Evolutionary conservation across 2,329 filamentous ascomycete species (phyloP).

Genomic region (Fusarium globosum): DNA sequence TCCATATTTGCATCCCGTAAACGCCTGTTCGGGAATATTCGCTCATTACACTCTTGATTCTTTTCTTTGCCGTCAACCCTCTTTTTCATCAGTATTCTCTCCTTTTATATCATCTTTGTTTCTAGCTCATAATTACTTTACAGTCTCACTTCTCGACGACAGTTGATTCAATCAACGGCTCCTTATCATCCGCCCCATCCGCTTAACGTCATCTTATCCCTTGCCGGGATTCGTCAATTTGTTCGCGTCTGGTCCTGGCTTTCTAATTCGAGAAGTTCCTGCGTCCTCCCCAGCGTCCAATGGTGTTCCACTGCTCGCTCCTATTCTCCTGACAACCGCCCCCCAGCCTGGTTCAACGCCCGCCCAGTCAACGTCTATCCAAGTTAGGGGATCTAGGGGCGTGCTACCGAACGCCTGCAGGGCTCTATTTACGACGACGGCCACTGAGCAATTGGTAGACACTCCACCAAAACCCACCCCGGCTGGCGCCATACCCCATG

Average conservation of each 20-base stretch:
- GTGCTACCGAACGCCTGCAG: conserved; percentile 37
- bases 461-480: conserved; percentile 35
- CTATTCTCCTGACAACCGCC: conserved; percentile 31
- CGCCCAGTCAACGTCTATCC: conserved; percentile 15
- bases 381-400: conserved; percentile 36
- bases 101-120: conserved; percentile 5
- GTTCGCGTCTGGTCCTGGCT: conserved; percentile 18
- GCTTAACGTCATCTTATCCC: conserved; percentile 42
- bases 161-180: conserved; percentile 32
- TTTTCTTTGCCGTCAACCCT: conserved; percentile 3
- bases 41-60: conserved; percentile 20
- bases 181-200: conserved; percentile 36
- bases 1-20: conserved; percentile 26
- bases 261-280: conserved; percentile 25
- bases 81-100: background rate
- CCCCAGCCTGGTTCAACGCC: conserved; percentile 17
- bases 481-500: conserved; percentile 43
- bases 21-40: conserved; percentile 24
- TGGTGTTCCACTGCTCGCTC: conserved; percentile 29
- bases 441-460: conserved; percentile 30
- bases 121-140: background rate
- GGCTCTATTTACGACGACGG: conserved; percentile 38
- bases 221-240: conserved; percentile 40
- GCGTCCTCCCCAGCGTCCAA: conserved; percentile 24
- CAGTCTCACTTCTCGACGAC: conserved; percentile 17